Evolutionary conservation across 2,329 filamentous ascomycete genomes (phyloP).

Genomic region (Furcasterigmium sp.): DNA sequence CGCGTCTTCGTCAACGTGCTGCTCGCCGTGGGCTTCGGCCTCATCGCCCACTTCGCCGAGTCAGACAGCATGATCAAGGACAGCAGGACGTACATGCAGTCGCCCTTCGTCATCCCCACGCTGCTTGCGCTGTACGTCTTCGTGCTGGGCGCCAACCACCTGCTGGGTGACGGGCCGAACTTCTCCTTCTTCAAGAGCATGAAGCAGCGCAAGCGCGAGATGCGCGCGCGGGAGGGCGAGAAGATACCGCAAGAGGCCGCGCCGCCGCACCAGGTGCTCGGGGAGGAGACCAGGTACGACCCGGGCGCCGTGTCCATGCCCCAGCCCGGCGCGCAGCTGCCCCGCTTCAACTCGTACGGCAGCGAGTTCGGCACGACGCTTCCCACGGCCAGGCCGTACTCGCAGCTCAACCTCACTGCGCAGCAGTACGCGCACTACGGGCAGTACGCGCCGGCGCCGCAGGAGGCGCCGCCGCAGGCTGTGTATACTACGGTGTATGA

Average conservation of each 20-base stretch:
- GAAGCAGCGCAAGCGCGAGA: neutral
- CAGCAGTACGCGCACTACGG: neutral
- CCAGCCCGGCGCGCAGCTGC: neutral
- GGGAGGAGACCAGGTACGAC: conserved; percentile 2
- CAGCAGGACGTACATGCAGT: neutral
- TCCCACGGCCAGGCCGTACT: neutral
- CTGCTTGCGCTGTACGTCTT: neutral
- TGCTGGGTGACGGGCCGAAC: neutral
- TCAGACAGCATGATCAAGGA: neutral
- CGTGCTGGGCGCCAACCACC: conserved; percentile 2
- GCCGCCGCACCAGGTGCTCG: too few species aligned
- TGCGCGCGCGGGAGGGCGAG: neutral
- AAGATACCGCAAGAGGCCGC: neutral
- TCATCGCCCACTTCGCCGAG: conserved; percentile 18
- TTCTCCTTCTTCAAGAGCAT: neutral
- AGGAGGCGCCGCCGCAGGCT: neutral
- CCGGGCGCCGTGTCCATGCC: neutral
- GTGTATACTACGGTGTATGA: neutral
- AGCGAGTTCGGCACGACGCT: neutral
- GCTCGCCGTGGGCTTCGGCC: conserved; percentile 21
- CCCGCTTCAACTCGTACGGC: too few species aligned
- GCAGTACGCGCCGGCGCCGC: neutral
- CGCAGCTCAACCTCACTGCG: neutral
- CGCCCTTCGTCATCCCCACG: neutral
- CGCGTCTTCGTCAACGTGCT: conserved; percentile 22